A percentile compares a stretch with the other conserved stretches of the same genome.
Conservation (phyloP, 2,329 filamentous ascomycete genomes). For the Cercospora citrullina region DNA sequence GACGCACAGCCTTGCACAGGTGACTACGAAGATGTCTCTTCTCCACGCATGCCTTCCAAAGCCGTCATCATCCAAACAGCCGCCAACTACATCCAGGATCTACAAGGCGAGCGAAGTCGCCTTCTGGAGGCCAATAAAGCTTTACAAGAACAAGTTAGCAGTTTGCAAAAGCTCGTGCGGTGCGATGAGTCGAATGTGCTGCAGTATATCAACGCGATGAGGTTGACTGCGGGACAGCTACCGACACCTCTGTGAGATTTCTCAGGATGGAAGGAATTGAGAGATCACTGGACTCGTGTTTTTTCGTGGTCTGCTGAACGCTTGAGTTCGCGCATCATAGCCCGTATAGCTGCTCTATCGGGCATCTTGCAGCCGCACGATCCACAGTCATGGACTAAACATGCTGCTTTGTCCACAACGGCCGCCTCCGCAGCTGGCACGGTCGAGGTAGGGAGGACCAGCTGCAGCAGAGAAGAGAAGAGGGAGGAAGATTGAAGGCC, state of each 20-base stretch:
- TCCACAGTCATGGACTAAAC: neutral
- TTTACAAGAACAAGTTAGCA: slow-evolving; percentile 43
- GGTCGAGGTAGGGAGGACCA: neutral
- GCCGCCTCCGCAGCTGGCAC: neutral
- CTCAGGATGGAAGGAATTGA: neutral
- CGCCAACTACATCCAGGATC: slow-evolving; percentile 49
- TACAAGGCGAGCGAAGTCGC: slow-evolving; percentile 46
- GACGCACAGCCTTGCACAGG: slow-evolving; percentile 16
- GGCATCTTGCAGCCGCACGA: neutral
- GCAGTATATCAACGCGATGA: slow-evolving; percentile 18
- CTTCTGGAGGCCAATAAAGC: slow-evolving; percentile 44
- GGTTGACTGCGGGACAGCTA: neutral
- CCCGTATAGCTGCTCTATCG: neutral
- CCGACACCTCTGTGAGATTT: slow-evolving; percentile 2
- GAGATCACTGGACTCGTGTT: neutral
- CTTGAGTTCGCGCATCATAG: neutral
- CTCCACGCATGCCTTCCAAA: slow-evolving; percentile 40
- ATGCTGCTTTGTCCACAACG: neutral
- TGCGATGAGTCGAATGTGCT: slow-evolving; percentile 41
- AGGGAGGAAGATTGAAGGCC: neutral
- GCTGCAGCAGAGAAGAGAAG: too few relatives aligned
- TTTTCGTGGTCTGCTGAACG: neutral
- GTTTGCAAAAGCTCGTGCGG: slow-evolving; percentile 48
- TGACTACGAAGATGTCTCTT: slow-evolving; percentile 15
- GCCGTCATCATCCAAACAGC: slow-evolving; percentile 50